Base-by-base conservation (phyloP, 2,329 filamentous ascomycete genomes). In the Sporothrix brunneoviolacea region DNA sequence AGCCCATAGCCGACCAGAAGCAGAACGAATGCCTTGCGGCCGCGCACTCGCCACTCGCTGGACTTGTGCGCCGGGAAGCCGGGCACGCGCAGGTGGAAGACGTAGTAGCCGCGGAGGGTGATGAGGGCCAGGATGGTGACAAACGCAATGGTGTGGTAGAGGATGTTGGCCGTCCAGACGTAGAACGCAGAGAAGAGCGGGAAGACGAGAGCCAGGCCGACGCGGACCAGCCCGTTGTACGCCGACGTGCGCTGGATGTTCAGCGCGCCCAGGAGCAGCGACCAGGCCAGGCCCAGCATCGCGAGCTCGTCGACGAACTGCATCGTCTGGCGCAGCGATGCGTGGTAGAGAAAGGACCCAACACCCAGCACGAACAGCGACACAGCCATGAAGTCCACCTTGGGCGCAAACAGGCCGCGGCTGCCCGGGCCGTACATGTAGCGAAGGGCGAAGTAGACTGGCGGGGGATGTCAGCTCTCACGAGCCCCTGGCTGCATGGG, bases 271-370 rank as follows among this genome's bases (percentile, higher is more conserved):
- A 79, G 73, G 4, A 80, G 66, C 50, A 80, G 67, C 1, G 74
- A 66, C 54, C 71, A 74, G n/a, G 70, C 70, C 7, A 79, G 68
- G 13, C 74, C 62, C 32, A 80, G 69, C 77, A 80, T 80, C 46
- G 75, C 75, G n/a, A 80, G 65, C 56, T 82, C 77, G 55, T 81
- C 78, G 54, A 68, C 70, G 50, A 70, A 71, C 54, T 74, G 66
- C 9, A 69, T 58, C 1, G 59, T 61, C 39, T 70, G 68, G 43
- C 65, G 70, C 16, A 74, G 62, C 5, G 68, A 66, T 21, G 70
- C 70, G 54, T 74, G 72, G 57, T 68, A 75, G 13, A 67, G 46
- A 48, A 68, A 68, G 1, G 71, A 75, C 28, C 61, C 64, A 37
- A 73, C 46, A 40, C 72, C 71, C 33, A 73, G 63, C 10, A 64